phyloP scores from a whole-genome alignment of 768 basidiomycete genomes.

The Pleurotus eryngii region DNA sequence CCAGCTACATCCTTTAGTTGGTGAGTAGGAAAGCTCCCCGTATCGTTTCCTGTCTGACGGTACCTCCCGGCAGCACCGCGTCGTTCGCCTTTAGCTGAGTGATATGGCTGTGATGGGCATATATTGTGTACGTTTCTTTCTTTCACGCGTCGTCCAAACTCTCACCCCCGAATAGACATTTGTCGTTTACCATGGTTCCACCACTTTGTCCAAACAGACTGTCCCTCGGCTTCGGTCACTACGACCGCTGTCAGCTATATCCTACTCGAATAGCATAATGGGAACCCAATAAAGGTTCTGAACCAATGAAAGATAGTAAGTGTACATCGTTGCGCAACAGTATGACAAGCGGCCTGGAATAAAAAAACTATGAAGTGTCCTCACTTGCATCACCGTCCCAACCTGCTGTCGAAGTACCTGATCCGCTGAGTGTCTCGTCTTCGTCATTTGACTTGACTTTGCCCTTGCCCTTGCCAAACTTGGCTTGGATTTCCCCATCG shows the following conservation, averaged over 20 bases:
- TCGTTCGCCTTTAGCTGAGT: slow-evolving; percentile 1
- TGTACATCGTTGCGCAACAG: too few species aligned
- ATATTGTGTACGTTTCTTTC: too few species aligned
- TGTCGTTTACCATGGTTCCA: too few species aligned
- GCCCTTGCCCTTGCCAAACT: slow-evolving; percentile 3
- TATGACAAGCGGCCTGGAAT: not conserved
- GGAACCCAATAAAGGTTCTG: too few species aligned
- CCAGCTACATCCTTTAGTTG: slow-evolving; percentile 86
- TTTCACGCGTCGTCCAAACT: too few species aligned
- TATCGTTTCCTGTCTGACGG: not conserved
- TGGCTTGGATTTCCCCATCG: slow-evolving; percentile 7
- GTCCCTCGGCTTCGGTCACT: too few species aligned
- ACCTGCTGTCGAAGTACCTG: slow-evolving; percentile 32
- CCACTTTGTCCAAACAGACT: too few species aligned
- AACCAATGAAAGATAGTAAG: too few species aligned
- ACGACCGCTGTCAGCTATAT: not conserved
- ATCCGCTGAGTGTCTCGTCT: slow-evolving; percentile 19
- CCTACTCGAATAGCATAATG: not conserved
- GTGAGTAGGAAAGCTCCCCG: slow-evolving; percentile 39
- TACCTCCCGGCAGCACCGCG: not conserved
- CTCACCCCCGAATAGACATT: too few species aligned
- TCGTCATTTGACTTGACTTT: slow-evolving; percentile 2
- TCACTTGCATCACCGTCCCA: slow-evolving; percentile 47
- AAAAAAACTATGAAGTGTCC: slow-evolving; percentile 27
- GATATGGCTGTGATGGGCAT: too few species aligned